Percentiles rank a stretch among this genome's conserved stretches.
Evolutionary conservation across 371 early-diverging fungal genomes (phyloP).

Genomic region (Mucor mucedo): DNA sequence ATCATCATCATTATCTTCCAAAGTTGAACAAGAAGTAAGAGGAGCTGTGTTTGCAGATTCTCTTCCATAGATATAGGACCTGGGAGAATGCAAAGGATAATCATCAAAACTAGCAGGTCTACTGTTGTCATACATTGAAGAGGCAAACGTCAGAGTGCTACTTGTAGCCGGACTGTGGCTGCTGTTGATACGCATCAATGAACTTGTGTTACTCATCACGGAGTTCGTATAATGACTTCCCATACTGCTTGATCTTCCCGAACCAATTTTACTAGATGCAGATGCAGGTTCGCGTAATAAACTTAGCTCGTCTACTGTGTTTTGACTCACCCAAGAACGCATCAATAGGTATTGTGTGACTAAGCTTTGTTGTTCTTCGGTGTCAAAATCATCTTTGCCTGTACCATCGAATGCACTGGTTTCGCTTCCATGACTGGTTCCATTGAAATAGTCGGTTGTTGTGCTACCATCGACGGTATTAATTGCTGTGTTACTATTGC

Average conservation of each 20-base stretch:
- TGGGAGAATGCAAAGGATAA: not conserved
- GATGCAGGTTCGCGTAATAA: slow-evolving; percentile 63
- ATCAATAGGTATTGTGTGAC: slow-evolving; percentile 73
- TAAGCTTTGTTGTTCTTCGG: slow-evolving; percentile 49
- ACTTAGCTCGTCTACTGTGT: slow-evolving; percentile 78
- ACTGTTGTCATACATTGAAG: slow-evolving; percentile 21
- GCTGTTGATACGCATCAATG: slow-evolving; percentile 35
- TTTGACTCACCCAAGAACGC: slow-evolving; percentile 67
- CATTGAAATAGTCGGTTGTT: slow-evolving; percentile 2
- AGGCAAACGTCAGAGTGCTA: slow-evolving; percentile 26
- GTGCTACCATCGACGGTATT: not conserved
- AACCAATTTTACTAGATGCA: not conserved
- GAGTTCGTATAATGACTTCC: slow-evolving; percentile 39
- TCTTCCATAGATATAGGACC: slow-evolving; percentile 22
- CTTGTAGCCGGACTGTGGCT: slow-evolving; percentile 28
- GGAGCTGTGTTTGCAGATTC: slow-evolving; percentile 12
- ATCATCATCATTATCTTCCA: slow-evolving; percentile 25
- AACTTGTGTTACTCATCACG: slow-evolving; percentile 36
- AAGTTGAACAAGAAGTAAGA: slow-evolving; percentile 24
- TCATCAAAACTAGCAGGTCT: slow-evolving; percentile 52
- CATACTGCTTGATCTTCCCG: slow-evolving; percentile 50
- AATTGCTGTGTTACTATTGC: slow-evolving; percentile 8
- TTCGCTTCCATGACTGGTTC: not conserved
- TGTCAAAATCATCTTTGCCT: slow-evolving; percentile 36
- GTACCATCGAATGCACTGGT: not conserved